Base-by-base conservation (phyloP, 805 yeast species). In the Ogataea corticis region DNA sequence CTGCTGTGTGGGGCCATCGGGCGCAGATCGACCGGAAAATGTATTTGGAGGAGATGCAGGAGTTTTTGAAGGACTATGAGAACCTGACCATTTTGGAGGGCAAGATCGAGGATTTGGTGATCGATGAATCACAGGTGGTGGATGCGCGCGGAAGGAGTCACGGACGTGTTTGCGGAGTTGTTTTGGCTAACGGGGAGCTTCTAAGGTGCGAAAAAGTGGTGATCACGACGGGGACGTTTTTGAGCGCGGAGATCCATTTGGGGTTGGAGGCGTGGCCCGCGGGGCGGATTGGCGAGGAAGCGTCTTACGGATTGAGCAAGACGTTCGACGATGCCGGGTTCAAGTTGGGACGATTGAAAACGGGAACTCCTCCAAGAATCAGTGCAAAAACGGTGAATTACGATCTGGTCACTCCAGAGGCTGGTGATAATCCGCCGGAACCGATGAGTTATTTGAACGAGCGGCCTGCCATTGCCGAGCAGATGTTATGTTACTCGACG, bases 1-100 rank as follows among this genome's bases (percentile, higher is more conserved):
- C 96, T 0, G 99, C 99, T 0, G 98, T 92, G 2, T 96, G 97
- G 88, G 98, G 99, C 0, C 97, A 97, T 7, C 69, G 99, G 48
- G 97, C 97, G 1, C 99, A 94, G 67, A 92, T 94, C 25, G 99
- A 94, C 65, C 72, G 99, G 52, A 70, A 79, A 36, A 73, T 92
- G 2, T 94, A 94, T 62, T 68, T 85, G 55, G 58, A 63, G 13
- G 90, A 87, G 57, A 90, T 94, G 97, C 96, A 87, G 59, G 57
- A 66, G 2, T 82, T 73, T 45, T 70, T 94, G 17, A 61, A 66
- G 33, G 69, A 67, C 44, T 83, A 83, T 61, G 69, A 72, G 9
- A 79, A 84, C 47, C 71, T 90, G 49, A 65, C 70, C 7, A 76
- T 90, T 12, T 40, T 78, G 43, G 83, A 87, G 57, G 96, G 85